Percentiles rank a stretch among this genome's conserved stretches.
Evolutionary conservation across 1,284 basidiomycete species (phyloP).

Genomic region (Gymnopus androsaceus): DNA sequence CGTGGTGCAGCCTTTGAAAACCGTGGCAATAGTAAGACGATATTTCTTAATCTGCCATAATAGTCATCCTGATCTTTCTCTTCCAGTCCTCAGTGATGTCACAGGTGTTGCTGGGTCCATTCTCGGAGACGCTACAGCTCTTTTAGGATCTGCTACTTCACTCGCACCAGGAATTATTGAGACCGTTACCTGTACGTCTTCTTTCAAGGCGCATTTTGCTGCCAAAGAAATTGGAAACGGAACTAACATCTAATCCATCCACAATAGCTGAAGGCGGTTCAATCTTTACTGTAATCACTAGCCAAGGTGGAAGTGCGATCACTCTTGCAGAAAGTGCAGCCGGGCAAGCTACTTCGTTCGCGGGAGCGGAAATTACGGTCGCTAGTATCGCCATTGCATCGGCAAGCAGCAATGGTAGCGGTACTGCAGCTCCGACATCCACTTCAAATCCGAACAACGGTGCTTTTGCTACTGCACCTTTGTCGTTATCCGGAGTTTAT

Average conservation of each 20-base stretch:
- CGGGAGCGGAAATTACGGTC: slow-evolving; percentile 6
- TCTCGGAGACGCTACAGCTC: not conserved
- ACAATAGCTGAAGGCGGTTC: not conserved
- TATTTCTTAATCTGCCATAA: not conserved
- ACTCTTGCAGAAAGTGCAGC: slow-evolving; percentile 8
- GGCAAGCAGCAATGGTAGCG: too few relatives aligned
- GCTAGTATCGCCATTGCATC: not conserved
- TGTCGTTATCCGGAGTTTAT: too few relatives aligned
- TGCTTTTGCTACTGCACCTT: too few relatives aligned
- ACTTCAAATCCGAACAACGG: too few relatives aligned
- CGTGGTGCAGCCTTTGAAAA: not conserved
- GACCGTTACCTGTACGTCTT: slow-evolving; percentile 3
- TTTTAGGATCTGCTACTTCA: slow-evolving; percentile 6
- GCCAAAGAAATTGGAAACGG: not conserved
- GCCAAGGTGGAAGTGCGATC: slow-evolving; percentile 2
- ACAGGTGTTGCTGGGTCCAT: too few relatives aligned
- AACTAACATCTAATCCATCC: too few relatives aligned
- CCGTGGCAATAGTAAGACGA: not conserved
- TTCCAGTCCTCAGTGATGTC: not conserved
- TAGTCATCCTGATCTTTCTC: not conserved
- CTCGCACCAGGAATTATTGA: not conserved
- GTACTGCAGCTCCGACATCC: too few relatives aligned
- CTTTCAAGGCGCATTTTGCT: not conserved
- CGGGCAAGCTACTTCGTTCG: not conserved
- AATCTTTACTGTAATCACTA: slow-evolving; percentile 5